phyloP scores from a whole-genome alignment of 148 eudicot genomes.

The Gaultheria prostrata region DNA sequence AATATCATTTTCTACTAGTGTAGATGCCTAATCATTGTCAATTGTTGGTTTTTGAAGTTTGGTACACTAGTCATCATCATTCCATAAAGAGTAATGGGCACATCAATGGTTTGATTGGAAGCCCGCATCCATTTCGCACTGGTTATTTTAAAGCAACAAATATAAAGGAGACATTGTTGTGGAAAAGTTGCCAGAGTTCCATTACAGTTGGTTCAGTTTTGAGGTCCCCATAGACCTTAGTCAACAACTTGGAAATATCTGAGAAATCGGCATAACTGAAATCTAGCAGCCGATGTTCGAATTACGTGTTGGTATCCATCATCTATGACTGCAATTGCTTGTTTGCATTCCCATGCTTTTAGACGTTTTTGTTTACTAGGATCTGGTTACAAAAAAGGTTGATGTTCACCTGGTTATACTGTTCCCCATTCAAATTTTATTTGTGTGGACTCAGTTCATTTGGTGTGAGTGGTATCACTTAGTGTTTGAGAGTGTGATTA shows the following conservation, averaged over 20 bases:
- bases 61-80: neutral
- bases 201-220: neutral
- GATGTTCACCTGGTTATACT: neutral
- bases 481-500: neutral
- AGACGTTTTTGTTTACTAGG: neutral
- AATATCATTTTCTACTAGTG: neutral
- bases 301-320: neutral
- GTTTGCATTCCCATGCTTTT: neutral
- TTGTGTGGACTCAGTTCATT: slow-evolving; percentile 2
- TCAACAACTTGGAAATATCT: neutral
- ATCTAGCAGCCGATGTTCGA: neutral
- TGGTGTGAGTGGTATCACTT: slow-evolving; percentile 1
- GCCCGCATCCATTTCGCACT: neutral
- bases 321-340: neutral
- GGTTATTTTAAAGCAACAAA: neutral
- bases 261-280: neutral
- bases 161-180: neutral
- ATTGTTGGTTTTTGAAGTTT: neutral
- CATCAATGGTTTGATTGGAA: neutral
- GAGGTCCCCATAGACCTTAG: neutral
- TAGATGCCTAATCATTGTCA: neutral
- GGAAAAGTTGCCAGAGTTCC: neutral
- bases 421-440: neutral
- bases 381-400: slow-evolving; percentile 1
- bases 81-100: neutral